Evolutionary conservation across 176 grass and related monocot genomes (phyloP).

Genomic region (Musa itinerans): DNA sequence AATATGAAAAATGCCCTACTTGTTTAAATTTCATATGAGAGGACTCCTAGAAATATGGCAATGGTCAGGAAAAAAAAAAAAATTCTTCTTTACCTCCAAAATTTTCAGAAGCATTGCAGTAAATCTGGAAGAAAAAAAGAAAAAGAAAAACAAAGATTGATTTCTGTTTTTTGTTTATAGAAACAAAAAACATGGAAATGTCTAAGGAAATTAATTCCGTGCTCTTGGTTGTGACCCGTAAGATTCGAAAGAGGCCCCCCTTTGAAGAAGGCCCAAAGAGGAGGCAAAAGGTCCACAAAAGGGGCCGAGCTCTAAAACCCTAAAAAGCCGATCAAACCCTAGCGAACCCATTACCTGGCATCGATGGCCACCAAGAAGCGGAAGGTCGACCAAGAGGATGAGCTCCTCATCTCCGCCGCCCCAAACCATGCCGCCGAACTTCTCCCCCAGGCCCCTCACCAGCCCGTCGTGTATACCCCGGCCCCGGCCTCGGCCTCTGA

Average conservation of each 20-base stretch:
- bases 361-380: constrained; percentile 23
- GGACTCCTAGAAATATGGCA: no score
- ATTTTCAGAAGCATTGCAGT: no score
- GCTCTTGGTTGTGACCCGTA: no score
- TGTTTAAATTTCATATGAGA: no score
- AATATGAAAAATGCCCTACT: no score
- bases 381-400: constrained; percentile 20
- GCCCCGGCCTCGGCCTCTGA: constrained; percentile 1
- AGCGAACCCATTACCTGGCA: background rate
- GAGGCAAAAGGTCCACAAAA: background rate
- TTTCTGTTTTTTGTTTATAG: no score
- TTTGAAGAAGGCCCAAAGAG: background rate
- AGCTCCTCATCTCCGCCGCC: constrained; percentile 16
- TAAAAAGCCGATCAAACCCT: background rate
- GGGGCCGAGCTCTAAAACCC: background rate
- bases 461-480: constrained; percentile 3
- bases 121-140: no score
- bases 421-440: background rate
- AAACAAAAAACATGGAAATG: no score
- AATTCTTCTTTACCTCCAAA: no score
- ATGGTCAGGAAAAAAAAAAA: no score
- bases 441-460: background rate
- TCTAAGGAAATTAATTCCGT: no score
- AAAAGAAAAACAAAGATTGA: no score
- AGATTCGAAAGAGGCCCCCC: background rate